A percentile compares a stretch with the other conserved stretches of the same genome.
Conservation (phyloP, 768 basidiomycete genomes). For the Holtermannia corniformis region DNA sequence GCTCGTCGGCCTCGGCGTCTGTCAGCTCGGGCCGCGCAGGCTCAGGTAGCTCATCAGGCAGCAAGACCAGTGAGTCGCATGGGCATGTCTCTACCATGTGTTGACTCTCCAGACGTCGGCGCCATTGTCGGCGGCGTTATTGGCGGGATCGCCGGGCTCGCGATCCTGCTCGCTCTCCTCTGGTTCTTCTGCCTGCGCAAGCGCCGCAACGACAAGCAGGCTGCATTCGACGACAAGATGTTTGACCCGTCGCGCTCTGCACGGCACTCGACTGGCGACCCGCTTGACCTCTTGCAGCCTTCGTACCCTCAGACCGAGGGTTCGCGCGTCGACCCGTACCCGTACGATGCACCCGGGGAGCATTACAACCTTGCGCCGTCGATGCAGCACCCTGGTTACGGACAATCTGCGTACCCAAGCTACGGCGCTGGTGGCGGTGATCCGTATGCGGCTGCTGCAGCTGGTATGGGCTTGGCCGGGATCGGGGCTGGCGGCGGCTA, state of each 20-base stretch:
- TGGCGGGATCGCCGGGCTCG: conserved; percentile 31
- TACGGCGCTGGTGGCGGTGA: conserved; percentile 25
- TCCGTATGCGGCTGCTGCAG: conserved; percentile 12
- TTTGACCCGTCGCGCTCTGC: conserved; percentile 28
- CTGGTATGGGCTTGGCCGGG: conserved; percentile 1
- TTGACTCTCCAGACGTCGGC: conserved; percentile 15
- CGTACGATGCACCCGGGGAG: conserved; percentile 9
- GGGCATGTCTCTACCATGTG: neutral
- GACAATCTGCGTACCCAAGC: conserved; percentile 15
- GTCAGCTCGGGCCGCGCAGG: neutral
- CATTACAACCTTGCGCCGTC: neutral
- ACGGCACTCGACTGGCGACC: conserved; percentile 30
- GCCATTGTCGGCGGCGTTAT: conserved; percentile 40
- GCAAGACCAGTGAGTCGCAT: neutral
- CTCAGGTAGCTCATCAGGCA: neutral
- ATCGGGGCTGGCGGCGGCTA: conserved; percentile 1
- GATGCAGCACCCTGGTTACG: neutral
- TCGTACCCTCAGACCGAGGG: conserved; percentile 22
- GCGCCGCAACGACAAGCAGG: conserved; percentile 15
- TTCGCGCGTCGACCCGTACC: conserved; percentile 31
- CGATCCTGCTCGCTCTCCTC: conserved; percentile 20
- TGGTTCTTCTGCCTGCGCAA: conserved; percentile 30
- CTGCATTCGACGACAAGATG: conserved; percentile 37
- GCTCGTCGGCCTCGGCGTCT: conserved; percentile 1
- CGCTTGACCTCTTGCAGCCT: conserved; percentile 30